These are phyloP conservation scores for Pleurotus ostreatus DNA, from an alignment of 768 basidiomycete genomes.

Conservation along the genomic window DNA sequence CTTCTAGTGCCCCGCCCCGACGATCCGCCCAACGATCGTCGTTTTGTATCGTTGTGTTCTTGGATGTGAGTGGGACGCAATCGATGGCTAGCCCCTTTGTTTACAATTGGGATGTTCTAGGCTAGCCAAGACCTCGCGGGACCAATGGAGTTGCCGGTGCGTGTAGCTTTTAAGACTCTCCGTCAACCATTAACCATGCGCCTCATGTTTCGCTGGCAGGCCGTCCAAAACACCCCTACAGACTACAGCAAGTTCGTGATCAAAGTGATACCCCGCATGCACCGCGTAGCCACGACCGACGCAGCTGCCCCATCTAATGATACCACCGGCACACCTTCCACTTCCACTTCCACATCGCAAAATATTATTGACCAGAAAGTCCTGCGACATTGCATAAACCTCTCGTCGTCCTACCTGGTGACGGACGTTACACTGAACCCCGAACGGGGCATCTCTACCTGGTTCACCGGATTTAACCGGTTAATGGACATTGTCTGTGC, in stretches of 20 bases:
- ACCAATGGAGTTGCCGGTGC: constrained; percentile 7
- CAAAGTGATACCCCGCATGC: constrained; percentile 48
- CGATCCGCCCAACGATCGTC: neutral
- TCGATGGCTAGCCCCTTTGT: neutral
- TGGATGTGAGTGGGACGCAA: neutral
- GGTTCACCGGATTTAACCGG: constrained; percentile 63
- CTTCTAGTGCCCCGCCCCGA: neutral
- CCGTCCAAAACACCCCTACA: constrained; percentile 38
- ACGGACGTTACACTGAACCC: constrained; percentile 68
- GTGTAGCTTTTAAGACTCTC: neutral
- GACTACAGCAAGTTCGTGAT: constrained; percentile 62
- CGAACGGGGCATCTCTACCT: constrained; percentile 51
- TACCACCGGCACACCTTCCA: constrained; percentile 9
- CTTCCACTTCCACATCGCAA: constrained; percentile 19
- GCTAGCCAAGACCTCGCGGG: neutral
- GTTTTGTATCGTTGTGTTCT: neutral
- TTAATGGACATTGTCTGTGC: constrained; percentile 71
- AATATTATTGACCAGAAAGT: constrained; percentile 52
- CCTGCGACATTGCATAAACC: constrained; percentile 60
- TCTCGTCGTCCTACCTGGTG: constrained; percentile 76
- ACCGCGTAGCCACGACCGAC: constrained; percentile 25
- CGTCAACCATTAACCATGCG: no score
- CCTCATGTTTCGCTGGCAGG: neutral
- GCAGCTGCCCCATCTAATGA: neutral
- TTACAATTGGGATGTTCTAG: neutral